phyloP scores from a whole-genome alignment of 1,284 basidiomycete genomes.

The Sporisorium scitamineum region DNA sequence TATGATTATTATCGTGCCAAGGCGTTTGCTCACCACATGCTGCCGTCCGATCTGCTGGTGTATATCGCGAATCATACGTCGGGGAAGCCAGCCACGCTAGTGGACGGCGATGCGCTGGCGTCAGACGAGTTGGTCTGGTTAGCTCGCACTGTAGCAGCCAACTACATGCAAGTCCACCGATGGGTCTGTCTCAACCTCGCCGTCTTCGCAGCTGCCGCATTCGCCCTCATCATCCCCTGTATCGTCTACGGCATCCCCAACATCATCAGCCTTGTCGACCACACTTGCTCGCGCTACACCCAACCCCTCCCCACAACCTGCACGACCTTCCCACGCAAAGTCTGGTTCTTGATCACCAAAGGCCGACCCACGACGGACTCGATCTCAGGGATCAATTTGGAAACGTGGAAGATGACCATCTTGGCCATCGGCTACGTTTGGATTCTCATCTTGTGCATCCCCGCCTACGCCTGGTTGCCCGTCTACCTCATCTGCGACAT shows the following conservation, averaged over 20 bases:
- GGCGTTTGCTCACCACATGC: not conserved
- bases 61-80: not conserved
- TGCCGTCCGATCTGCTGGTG: not conserved
- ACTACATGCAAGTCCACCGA: conserved; percentile 8
- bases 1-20: conserved; percentile 14
- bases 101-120: not conserved
- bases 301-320: conserved; percentile 1
- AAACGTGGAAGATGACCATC: conserved; percentile 33
- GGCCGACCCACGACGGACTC: conserved; percentile 5
- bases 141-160: conserved; percentile 7
- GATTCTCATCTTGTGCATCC: conserved; percentile 9
- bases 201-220: conserved; percentile 10
- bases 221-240: not conserved
- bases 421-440: conserved; percentile 10
- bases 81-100: not conserved
- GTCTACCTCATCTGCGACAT: conserved; percentile 9
- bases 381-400: not conserved
- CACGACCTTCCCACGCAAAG: conserved; percentile 3
- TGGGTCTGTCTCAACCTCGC: conserved; percentile 12
- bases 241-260: conserved; percentile 18
- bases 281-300: conserved; percentile 8
- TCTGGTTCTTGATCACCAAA: conserved; percentile 16
- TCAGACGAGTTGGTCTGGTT: conserved; percentile 27
- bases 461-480: conserved; percentile 12
- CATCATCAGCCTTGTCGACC: conserved; percentile 13